Percentiles rank a stretch among this genome's conserved stretches.
These are phyloP conservation scores for Reticulascus tulasneorum DNA, from an alignment of 2,329 filamentous ascomycete genomes.

Conservation along the genomic window DNA sequence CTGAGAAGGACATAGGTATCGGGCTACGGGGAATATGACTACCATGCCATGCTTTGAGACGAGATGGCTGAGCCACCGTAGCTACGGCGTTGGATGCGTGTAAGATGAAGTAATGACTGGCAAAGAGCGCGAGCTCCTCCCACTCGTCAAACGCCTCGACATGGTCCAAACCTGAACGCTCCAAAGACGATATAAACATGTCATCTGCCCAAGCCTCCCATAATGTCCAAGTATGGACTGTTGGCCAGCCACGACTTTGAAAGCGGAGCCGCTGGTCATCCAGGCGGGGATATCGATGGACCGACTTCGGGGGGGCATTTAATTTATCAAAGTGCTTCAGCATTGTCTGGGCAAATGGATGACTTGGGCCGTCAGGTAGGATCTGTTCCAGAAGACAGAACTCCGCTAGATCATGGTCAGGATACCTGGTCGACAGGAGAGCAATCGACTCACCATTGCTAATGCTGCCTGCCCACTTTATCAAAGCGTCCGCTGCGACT, in stretches of 20 bases:
- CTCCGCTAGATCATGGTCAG: conserved; percentile 49
- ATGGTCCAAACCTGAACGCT: conserved; percentile 60
- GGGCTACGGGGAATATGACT: background rate
- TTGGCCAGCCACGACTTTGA: conserved; percentile 60
- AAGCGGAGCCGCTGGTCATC: conserved; percentile 69
- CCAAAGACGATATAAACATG: conserved; percentile 55
- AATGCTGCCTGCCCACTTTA: conserved; percentile 72
- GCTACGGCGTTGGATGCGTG: conserved; percentile 49
- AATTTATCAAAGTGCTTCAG: conserved; percentile 77
- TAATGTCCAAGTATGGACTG: conserved; percentile 61
- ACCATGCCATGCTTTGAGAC: no score
- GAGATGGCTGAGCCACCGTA: background rate
- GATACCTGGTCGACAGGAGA: conserved; percentile 1
- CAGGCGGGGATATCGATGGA: conserved; percentile 64
- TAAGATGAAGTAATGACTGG: conserved; percentile 78
- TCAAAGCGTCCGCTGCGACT: conserved; percentile 65
- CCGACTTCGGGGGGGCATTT: conserved; percentile 71
- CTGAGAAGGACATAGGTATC: conserved; percentile 24
- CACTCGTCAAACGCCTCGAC: conserved; percentile 91
- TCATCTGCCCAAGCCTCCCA: conserved; percentile 80
- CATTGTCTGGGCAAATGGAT: conserved; percentile 88
- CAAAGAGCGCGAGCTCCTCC: conserved; percentile 89
- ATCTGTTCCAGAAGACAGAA: conserved; percentile 88
- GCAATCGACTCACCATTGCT: conserved; percentile 52
- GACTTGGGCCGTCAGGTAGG: conserved; percentile 69